Evolutionary conservation across 1,284 basidiomycete genomes (phyloP), one percentile per base, ranked within the genome.

Genomic region (Trichosporon faecale): DNA sequence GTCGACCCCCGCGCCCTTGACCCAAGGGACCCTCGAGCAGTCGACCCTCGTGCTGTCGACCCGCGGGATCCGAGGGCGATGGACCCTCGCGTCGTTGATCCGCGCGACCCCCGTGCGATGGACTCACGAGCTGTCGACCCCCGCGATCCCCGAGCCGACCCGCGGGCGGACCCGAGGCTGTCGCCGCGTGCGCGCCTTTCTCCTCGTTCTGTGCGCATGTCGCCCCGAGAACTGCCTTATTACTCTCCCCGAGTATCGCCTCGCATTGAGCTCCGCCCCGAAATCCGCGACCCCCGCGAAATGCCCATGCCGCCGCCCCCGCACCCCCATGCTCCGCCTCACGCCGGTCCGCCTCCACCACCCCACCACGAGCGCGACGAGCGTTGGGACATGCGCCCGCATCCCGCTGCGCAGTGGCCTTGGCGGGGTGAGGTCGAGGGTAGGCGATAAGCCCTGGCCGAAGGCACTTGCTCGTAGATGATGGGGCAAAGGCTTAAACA

Each of bases 341-440:
- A 61, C 29, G 57, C 27, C 2, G 27, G 29, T 18, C 57, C 57
- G 29, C 18, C 57, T 3, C 57, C 57, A 2, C 57, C 57, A 4
- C 18, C 57, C 3, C 57, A 29, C 8, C 57, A n/a, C 27, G 57
- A 61, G 29, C 57, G 29, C 6, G 57, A 61, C 14, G 18, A 61
- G 57, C 57, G 57, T 16, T 61, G 57, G 57, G 57, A 61, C 57
- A 31, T 61, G 57, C 57, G 57, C 14, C 57, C 57, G 4, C 57
- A 61, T 18, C 57, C 57, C 6, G 57, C 57, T 3, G 57, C 57
- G 6, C 27, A 31, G 27, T 61, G 57, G 57, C 57, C 57, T 29
- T 61, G 57, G 57, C 57, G 57, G 6, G 57, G 57, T 8, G 57
- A 61, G 14, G 57, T 61, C 29, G 57, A 61, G n/a, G 57, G 57